Percentiles rank a stretch among this genome's conserved stretches.
Evolutionary conservation across 805 yeast species (phyloP).

Genomic region (Wickerhamiella musiphila): DNA sequence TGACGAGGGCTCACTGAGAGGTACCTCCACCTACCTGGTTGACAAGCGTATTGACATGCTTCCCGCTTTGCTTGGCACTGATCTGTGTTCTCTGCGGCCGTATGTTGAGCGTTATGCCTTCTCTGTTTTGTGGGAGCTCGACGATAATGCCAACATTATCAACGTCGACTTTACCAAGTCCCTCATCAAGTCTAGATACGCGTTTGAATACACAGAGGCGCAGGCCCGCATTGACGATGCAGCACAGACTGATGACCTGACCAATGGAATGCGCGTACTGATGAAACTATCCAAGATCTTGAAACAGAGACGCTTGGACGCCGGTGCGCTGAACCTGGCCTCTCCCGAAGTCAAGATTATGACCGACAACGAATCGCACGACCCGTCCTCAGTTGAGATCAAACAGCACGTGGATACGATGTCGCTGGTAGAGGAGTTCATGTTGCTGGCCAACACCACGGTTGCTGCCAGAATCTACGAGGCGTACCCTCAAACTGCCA

Average conservation of each 20-base stretch:
- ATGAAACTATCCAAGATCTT: constrained; percentile 64
- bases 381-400: constrained; percentile 88
- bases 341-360: constrained; percentile 97
- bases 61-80: constrained; percentile 88
- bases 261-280: constrained; percentile 75
- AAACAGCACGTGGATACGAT: constrained; percentile 79
- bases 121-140: constrained; percentile 90
- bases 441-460: constrained; percentile 91
- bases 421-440: constrained; percentile 93
- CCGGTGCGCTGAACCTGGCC: constrained; percentile 92
- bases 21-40: constrained; percentile 91
- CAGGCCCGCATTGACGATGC: constrained; percentile 78
- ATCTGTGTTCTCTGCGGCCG: constrained; percentile 86
- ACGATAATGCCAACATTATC: constrained; percentile 69
- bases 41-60: constrained; percentile 98
- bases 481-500: constrained; percentile 92
- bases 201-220: constrained; percentile 87
- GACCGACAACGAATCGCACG: constrained; percentile 92
- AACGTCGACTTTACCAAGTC: constrained; percentile 69
- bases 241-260: constrained; percentile 61
- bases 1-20: constrained; percentile 91
- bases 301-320: constrained; percentile 71
- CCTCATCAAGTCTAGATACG: constrained; percentile 77
- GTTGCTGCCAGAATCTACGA: constrained; percentile 88
- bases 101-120: constrained; percentile 92